A percentile compares a stretch with the other conserved stretches of the same genome.
Evolutionary conservation across 306 rosid species (phyloP).

Genomic region (Lathyrus aphaca): DNA sequence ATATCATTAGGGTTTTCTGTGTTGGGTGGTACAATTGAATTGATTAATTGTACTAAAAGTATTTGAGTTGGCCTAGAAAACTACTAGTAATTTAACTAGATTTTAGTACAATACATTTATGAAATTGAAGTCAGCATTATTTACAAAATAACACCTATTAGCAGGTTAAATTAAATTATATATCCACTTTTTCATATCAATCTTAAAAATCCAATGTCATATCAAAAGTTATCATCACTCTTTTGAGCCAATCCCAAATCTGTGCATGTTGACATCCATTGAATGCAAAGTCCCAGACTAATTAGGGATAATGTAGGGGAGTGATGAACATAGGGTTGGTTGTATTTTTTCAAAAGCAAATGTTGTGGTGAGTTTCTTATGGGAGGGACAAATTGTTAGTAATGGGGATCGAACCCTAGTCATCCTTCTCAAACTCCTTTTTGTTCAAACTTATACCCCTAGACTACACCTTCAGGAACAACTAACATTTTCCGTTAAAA

Average conservation of each 20-base stretch:
- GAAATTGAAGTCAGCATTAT: background rate
- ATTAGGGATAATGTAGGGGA: background rate
- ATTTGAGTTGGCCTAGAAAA: constrained; percentile 1
- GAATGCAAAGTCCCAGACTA: constrained; percentile 10
- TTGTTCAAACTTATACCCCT: too few species aligned
- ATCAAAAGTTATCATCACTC: constrained; percentile 6
- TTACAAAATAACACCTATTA: background rate
- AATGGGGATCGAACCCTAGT: too few species aligned
- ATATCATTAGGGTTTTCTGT: too few species aligned
- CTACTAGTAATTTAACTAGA: constrained; percentile 6
- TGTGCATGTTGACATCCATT: constrained; percentile 11
- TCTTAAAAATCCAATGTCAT: too few species aligned
- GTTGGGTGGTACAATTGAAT: constrained; percentile 11
- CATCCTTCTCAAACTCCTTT: too few species aligned
- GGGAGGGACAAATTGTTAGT: too few species aligned
- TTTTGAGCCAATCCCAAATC: background rate
- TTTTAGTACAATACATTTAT: constrained; percentile 13
- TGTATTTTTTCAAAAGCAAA: too few species aligned
- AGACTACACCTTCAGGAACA: background rate
- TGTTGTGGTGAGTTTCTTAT: too few species aligned
- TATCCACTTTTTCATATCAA: background rate
- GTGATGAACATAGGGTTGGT: too few species aligned
- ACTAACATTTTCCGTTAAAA: background rate
- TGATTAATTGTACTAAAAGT: constrained; percentile 15
- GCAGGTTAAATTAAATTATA: background rate